Percentiles rank a stretch among this genome's conserved stretches.
phyloP scores from a whole-genome alignment of 2,329 filamentous ascomycete genomes.

The Fusarium luffae region DNA sequence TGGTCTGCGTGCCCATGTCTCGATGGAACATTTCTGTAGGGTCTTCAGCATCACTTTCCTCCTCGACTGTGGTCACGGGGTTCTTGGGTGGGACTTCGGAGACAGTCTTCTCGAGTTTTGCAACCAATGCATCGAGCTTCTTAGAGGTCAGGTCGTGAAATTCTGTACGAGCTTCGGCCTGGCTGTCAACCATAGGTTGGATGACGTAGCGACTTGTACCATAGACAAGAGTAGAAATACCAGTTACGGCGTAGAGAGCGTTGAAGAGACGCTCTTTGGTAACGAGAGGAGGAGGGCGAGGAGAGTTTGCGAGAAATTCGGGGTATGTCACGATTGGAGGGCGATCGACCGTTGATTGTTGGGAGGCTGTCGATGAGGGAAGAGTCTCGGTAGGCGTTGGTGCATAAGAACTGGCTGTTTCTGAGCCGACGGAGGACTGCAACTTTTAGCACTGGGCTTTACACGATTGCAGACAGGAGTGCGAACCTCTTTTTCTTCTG shows the following conservation, averaged over 20 bases:
- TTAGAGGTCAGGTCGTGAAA: conserved; percentile 61
- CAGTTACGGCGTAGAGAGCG: conserved; percentile 67
- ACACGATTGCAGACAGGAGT: neutral
- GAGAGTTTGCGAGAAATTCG: conserved; percentile 71
- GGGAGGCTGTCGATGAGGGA: conserved; percentile 34
- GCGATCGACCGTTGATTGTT: conserved; percentile 53
- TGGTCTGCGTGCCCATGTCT: conserved; percentile 83
- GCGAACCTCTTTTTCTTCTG: conserved; percentile 34
- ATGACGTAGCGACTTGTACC: conserved; percentile 77
- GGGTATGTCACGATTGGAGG: conserved; percentile 76
- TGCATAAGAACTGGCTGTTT: conserved; percentile 18
- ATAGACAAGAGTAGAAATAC: conserved; percentile 73
- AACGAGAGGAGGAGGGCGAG: conserved; percentile 69
- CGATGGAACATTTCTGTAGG: conserved; percentile 85
- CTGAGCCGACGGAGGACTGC: conserved; percentile 4
- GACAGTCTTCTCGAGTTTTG: conserved; percentile 66
- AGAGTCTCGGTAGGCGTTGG: conserved; percentile 43
- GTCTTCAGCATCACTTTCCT: conserved; percentile 64
- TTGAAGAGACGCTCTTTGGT: conserved; percentile 69
- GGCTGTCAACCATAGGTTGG: conserved; percentile 67
- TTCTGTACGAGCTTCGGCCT: conserved; percentile 64
- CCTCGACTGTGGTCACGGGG: conserved; percentile 43
- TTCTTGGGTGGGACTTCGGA: conserved; percentile 66
- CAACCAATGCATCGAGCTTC: conserved; percentile 59
- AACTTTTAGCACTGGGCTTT: neutral